These are phyloP conservation scores for Lachnellula hyalina DNA, from an alignment of 2,329 filamentous ascomycete genomes.

Conservation along the genomic window DNA sequence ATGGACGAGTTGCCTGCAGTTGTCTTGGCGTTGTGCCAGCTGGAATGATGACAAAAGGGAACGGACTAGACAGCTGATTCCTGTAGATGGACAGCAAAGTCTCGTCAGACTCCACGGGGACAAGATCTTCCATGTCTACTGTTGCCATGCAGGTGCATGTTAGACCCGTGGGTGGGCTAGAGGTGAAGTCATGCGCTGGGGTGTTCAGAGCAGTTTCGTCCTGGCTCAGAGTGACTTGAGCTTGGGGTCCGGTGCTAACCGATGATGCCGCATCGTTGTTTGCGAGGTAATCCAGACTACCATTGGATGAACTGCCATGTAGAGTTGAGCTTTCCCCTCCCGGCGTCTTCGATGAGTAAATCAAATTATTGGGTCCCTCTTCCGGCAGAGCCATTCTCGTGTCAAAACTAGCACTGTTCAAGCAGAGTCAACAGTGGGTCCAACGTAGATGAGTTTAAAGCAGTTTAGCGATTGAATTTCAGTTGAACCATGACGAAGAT, in stretches of 20 bases:
- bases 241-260: conserved; percentile 22
- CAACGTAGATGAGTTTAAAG: conserved; percentile 1
- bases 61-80: conserved; percentile 37
- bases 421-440: neutral
- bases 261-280: conserved; percentile 13
- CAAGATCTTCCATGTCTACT: conserved; percentile 35
- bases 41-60: conserved; percentile 45
- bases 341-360: conserved; percentile 36
- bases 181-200: conserved; percentile 29
- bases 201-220: neutral
- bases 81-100: conserved; percentile 41
- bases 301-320: conserved; percentile 1
- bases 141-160: conserved; percentile 44
- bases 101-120: conserved; percentile 41
- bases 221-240: neutral
- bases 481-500: conserved; percentile 2
- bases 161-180: conserved; percentile 41
- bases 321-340: conserved; percentile 33
- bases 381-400: neutral
- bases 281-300: conserved; percentile 8
- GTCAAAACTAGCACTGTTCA: neutral
- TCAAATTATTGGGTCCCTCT: conserved; percentile 35
- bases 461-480: neutral
- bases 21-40: conserved; percentile 32
- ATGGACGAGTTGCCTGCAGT: conserved; percentile 38